A percentile compares a stretch with the other conserved stretches of the same genome.
phyloP scores from a whole-genome alignment of 2,329 filamentous ascomycete species.

The Stachybotrys elegans region DNA sequence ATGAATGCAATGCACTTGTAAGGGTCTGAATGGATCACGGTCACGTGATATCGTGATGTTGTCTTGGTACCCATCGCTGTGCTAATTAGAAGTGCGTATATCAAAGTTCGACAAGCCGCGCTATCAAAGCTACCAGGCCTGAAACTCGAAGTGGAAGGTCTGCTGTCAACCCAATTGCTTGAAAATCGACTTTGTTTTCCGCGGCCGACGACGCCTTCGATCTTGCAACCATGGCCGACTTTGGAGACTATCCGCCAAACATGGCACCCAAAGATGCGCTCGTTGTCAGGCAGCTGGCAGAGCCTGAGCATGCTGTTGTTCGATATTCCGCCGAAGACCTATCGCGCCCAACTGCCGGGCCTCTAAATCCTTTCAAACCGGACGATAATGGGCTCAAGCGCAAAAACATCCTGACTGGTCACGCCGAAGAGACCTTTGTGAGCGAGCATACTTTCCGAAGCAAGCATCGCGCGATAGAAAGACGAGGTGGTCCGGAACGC shows the following conservation, averaged over 20 bases:
- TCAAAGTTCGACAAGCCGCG: no score
- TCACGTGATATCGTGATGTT: no score
- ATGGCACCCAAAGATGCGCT: conserved; percentile 62
- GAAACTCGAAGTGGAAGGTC: no score
- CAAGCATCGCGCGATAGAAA: conserved; percentile 79
- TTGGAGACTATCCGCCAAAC: conserved; percentile 60
- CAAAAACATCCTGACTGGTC: conserved; percentile 80
- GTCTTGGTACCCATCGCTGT: no score
- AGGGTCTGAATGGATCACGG: no score
- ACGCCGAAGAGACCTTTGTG: conserved; percentile 80
- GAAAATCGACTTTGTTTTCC: background rate
- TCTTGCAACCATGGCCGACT: conserved; percentile 60
- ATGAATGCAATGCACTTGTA: no score
- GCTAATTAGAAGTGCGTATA: no score
- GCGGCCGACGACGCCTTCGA: conserved; percentile 4
- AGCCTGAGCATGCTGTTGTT: conserved; percentile 55
- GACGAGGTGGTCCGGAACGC: conserved; percentile 52
- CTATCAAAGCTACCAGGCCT: no score
- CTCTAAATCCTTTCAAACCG: conserved; percentile 70
- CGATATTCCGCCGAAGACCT: conserved; percentile 70
- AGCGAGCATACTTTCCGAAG: conserved; percentile 87
- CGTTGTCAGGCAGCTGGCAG: conserved; percentile 49
- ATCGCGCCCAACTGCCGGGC: conserved; percentile 60
- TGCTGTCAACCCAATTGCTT: no score
- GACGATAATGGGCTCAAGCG: conserved; percentile 59